Base-by-base conservation (phyloP, 2,329 filamentous ascomycete species). In the Aspergillus novoparasiticus region DNA sequence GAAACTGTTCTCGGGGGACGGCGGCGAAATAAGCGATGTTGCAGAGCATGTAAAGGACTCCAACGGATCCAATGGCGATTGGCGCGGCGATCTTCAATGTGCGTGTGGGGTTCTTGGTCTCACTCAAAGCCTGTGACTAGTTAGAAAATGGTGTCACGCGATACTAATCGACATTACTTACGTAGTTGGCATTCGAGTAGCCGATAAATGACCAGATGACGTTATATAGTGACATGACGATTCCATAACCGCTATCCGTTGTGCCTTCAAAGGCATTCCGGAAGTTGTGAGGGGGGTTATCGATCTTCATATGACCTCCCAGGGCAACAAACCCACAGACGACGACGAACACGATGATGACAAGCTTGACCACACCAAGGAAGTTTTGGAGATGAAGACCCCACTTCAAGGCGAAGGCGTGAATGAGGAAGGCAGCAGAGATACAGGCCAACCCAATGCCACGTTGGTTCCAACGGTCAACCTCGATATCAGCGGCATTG, bases 151-250 rank as follows among this genome's bases (percentile, higher is more conserved):
- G 14, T 16, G 12, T 19, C 30, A 21, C 10, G 3, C 19, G 53
- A 19, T n/a, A 46, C 14, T 14, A 21, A 2, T n/a, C 48, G 34
- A 4, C 16, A 43, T 46, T 19, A 70, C 81, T 73, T 65, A 84
- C 82, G 73, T 89, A 89, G 76, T 89, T 89, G 0, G 86, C 85
- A 70, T 89, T 89, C 8, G 83, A 80, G 67, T 85, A 89, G 2
- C 87, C 87, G 4, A 82, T 78, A 59, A 88, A 89, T 0, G 86
- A 85, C 72, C 87, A 89, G 34, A 86, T 83, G 60, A 89, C 86
- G 62, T 84, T 88, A 64, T 87, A 85, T 43, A 90, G 71, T 0
- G 87, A 86, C 62, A 82, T 87, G 2, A 86, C 84, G n/a, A 88
- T 75, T 30, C 84, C 83, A 63, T 79, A 79, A 8, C 74, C 75